Conservation (phyloP, 2,329 filamentous ascomycete species). For the Ophiostoma novo-ulmi region DNA sequence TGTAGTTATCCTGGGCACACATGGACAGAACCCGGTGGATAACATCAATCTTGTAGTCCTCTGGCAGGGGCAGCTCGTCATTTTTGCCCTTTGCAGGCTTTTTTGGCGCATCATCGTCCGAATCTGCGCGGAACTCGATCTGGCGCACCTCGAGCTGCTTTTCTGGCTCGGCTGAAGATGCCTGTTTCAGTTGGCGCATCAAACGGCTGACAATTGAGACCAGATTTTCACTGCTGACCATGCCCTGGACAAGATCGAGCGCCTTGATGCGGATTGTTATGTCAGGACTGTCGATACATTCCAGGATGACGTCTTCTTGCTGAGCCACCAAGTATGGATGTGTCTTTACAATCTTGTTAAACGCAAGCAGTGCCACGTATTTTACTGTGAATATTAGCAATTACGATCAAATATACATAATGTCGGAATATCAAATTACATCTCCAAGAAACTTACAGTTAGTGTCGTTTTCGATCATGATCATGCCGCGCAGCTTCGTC, state of each 20-base stretch:
- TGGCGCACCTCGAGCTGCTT: constrained; percentile 42
- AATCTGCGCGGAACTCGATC: constrained; percentile 41
- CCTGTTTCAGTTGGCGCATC: constrained; percentile 75
- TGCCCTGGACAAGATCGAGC: constrained; percentile 83
- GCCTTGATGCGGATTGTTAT: constrained; percentile 94
- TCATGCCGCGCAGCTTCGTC: constrained; percentile 87
- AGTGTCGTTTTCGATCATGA: constrained; percentile 86
- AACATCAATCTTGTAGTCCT: constrained; percentile 80
- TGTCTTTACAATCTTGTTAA: constrained; percentile 87
- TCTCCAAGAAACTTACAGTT: constrained; percentile 59
- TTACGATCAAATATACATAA: neutral
- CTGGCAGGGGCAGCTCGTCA: constrained; percentile 61
- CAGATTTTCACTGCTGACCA: constrained; percentile 86
- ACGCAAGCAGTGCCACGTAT: constrained; percentile 91
- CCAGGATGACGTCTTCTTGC: constrained; percentile 93
- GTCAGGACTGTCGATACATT: constrained; percentile 92
- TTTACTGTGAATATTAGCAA: constrained; percentile 59
- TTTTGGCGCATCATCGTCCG: constrained; percentile 45
- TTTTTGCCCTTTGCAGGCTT: constrained; percentile 33
- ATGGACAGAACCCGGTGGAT: constrained; percentile 79
- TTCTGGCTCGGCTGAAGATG: constrained; percentile 46
- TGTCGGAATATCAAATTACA: neutral
- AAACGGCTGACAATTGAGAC: constrained; percentile 78
- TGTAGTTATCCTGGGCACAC: constrained; percentile 85
- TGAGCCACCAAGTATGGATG: constrained; percentile 84